phyloP scores from a whole-genome alignment of 2,329 filamentous ascomycete genomes.

The Talaromyces sp. region DNA sequence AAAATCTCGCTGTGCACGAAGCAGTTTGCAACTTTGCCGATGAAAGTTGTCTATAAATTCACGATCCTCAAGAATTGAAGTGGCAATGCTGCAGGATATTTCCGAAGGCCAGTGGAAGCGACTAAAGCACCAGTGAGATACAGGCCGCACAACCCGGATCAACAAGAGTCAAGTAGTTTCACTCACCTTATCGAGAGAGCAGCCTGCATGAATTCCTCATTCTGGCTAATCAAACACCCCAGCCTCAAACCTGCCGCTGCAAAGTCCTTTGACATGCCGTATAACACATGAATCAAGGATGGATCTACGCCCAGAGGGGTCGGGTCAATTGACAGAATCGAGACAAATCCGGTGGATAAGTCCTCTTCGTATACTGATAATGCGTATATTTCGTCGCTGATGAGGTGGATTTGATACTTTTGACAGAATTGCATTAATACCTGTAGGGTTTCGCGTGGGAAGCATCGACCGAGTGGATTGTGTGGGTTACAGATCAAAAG shows the following conservation, averaged over 20 bases:
- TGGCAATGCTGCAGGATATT: slow-evolving; percentile 29
- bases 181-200: slow-evolving; percentile 22
- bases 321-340: slow-evolving; percentile 30
- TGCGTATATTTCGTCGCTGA: slow-evolving; percentile 57
- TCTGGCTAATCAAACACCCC: slow-evolving; percentile 29
- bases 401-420: slow-evolving; percentile 49
- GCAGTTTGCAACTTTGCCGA: slow-evolving; percentile 23
- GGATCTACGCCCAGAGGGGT: slow-evolving; percentile 46
- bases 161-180: neutral
- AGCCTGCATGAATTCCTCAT: slow-evolving; percentile 26
- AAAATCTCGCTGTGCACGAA: slow-evolving; percentile 29
- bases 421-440: slow-evolving; percentile 50
- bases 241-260: slow-evolving; percentile 31
- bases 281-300: slow-evolving; percentile 49
- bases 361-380: slow-evolving; percentile 46
- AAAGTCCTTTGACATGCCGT: slow-evolving; percentile 38
- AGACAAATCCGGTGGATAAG: slow-evolving; percentile 46
- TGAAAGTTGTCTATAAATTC: slow-evolving; percentile 36
- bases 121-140: slow-evolving; percentile 16
- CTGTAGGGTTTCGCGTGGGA: slow-evolving; percentile 40
- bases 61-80: slow-evolving; percentile 30
- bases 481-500: slow-evolving; percentile 45
- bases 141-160: neutral
- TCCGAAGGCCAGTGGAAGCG: slow-evolving; percentile 28
- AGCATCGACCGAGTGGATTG: slow-evolving; percentile 42